phyloP scores from a whole-genome alignment of 495 filamentous ascomycete genomes.

The Penicillium angulare region DNA sequence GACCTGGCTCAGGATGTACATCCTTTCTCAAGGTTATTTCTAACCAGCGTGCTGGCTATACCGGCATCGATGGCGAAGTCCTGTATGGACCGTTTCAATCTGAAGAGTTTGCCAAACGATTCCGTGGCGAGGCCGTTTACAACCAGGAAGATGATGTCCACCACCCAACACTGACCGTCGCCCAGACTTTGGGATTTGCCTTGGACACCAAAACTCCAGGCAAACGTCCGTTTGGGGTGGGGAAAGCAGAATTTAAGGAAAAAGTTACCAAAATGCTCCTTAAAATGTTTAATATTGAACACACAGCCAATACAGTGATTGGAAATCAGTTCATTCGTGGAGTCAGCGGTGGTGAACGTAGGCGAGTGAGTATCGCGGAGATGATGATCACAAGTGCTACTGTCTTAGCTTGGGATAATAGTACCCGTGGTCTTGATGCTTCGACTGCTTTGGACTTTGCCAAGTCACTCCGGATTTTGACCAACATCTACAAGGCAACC shows the following conservation, averaged over 20 bases:
- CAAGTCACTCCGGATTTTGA: constrained; percentile 73
- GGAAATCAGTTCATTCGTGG: constrained; percentile 80
- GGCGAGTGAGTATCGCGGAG: constrained; percentile 55
- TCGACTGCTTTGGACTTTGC: constrained; percentile 72
- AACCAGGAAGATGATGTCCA: constrained; percentile 84
- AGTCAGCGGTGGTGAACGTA: constrained; percentile 65
- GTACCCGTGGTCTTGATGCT: constrained; percentile 78
- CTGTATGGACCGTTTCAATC: constrained; percentile 71
- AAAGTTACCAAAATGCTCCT: constrained; percentile 68
- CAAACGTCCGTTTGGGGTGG: constrained; percentile 65
- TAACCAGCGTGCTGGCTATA: constrained; percentile 79
- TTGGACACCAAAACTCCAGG: constrained; percentile 77
- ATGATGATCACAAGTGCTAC: constrained; percentile 70
- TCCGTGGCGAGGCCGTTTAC: constrained; percentile 82
- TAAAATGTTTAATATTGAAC: constrained; percentile 85
- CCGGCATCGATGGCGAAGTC: constrained; percentile 72
- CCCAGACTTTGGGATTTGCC: constrained; percentile 80
- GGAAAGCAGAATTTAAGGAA: constrained; percentile 66
- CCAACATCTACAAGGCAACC: constrained; percentile 74
- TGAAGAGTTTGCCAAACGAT: constrained; percentile 59
- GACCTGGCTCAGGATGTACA: constrained; percentile 84
- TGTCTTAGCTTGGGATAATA: constrained; percentile 80
- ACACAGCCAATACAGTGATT: constrained; percentile 77
- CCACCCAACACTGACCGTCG: constrained; percentile 76
- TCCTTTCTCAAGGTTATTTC: constrained; percentile 84